Evolutionary conservation across 805 yeast genomes (phyloP), one percentile per base, ranked within the genome.

Genomic region (Starmerella potacharoeniae): DNA sequence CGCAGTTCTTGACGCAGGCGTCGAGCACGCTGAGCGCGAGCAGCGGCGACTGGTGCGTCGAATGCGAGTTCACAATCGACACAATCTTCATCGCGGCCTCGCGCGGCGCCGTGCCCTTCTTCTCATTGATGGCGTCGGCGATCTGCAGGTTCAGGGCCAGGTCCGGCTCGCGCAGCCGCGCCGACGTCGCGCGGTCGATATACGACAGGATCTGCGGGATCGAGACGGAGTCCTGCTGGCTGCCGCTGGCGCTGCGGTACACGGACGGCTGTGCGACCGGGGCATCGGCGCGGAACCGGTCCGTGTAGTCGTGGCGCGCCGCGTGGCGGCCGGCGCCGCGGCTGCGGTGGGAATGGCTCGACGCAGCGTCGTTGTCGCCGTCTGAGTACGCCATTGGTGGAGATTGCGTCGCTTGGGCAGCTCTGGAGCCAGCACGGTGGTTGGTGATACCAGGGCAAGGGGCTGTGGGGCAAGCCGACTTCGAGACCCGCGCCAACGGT

Each of bases 1-100:
- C 98, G 73, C 99, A 93, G 73, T 93, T 93, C 72, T 93, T 93
- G 52, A 93, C 98, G 62, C 93, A 74, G 53, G 87, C 87, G 67
- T 93, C 99, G 58, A 93, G 77, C 51, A 79, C 62, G 39, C 66
- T 79, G 60, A 93, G 71, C 9, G 97, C 96, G 65, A 90, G 82
- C 54, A 84, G 81, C 5, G 90, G 80, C 36, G 89, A 84, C 65
- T 86, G 95, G 0, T 95, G 81, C 62, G 86, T 93, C 64, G 87
- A 77, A 61, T 84, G 83, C 30, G 43, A 40, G 70, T 88, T 86
- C 66, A 91, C 79, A 58, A 88, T 75, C 65, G 83, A 83, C 53
- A 84, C 97, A 58, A 90, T 82, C 6, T 90, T 83, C 58, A 82
- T 77, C 6, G 95, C 95, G 4, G 97, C 97, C 66, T 91, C 97